Evolutionary conservation across 1,284 basidiomycete genomes (phyloP), one percentile per base, ranked within the genome.

Genomic region (Boletellus deceptivus): DNA sequence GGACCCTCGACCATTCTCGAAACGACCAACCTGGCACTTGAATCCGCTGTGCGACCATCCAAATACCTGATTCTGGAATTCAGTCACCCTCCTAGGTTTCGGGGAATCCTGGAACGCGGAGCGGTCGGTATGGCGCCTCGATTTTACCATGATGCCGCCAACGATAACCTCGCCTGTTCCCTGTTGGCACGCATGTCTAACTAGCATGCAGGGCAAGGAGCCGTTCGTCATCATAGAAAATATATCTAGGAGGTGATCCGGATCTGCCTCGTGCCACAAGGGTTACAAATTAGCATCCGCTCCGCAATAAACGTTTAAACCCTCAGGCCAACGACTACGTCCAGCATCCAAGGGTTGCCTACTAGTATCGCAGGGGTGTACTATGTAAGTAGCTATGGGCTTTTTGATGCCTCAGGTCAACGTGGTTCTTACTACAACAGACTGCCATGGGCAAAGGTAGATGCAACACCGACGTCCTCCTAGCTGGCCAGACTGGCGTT

Each of bases 401-500:
- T 27, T 27, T 16, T 49, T 33, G 3, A 43, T 37, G 6, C n/a
- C 10, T 31, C 22, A 42, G 27, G 17, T 24, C 36, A 33, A 40
- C 47, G 9, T 24, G 36, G 43, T 41, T 14, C 18, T 20, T 9
- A 29, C 17, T 40, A 9, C n/a, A 37, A 33, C 55, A 46, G 50
- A 46, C 39, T 14, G 9, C 43, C 38, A 38, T 27, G 24, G 39
- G 3, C 8, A 48, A 47, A 17, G 40, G 29, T 27, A 25, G 37
- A 33, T 29, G 25, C 22, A 29, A 40, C 44, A 14, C 50, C 53
- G 20, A 53, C n/a, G 48, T 67, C 33, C 52, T 66, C 20, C 45
- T 67, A 38, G 64, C 58, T 31, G 64, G 62, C 25, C 60, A 63
- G 22, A 63, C 61, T 13, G 61, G 62, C 34, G 63, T 64, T 13